Evolutionary conservation across 768 basidiomycete species (phyloP).

Genomic region (Serpula lacrymans): DNA sequence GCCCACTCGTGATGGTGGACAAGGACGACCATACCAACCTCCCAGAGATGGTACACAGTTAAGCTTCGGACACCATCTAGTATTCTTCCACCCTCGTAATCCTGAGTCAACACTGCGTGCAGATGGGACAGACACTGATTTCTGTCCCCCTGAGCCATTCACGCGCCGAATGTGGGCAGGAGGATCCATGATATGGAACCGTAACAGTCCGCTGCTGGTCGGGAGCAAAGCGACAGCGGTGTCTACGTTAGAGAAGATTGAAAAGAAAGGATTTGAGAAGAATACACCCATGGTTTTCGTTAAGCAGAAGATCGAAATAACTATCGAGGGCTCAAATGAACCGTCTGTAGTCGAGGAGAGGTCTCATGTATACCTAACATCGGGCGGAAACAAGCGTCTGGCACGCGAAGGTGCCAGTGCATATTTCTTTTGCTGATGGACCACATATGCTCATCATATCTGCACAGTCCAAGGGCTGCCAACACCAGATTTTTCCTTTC

Average conservation of each 20-base stretch:
- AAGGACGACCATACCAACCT: slow-evolving; percentile 33
- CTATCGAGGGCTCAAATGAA: slow-evolving; percentile 37
- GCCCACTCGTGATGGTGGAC: slow-evolving; percentile 66
- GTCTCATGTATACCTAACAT: slow-evolving; percentile 62
- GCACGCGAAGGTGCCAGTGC: slow-evolving; percentile 53
- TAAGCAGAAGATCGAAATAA: slow-evolving; percentile 57
- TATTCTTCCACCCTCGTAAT: slow-evolving; percentile 67
- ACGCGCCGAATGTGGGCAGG: slow-evolving; percentile 82
- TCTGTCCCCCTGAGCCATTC: slow-evolving; percentile 72
- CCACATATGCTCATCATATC: neutral
- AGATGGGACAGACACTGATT: slow-evolving; percentile 73
- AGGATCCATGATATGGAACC: slow-evolving; percentile 63
- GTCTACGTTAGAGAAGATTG: slow-evolving; percentile 46
- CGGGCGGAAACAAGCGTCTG: slow-evolving; percentile 25
- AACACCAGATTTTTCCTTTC: slow-evolving; percentile 55
- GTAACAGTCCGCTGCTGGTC: slow-evolving; percentile 42
- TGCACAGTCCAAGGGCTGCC: slow-evolving; percentile 50
- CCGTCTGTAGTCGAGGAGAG: slow-evolving; percentile 61
- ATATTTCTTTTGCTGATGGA: neutral
- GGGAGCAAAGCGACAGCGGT: slow-evolving; percentile 50
- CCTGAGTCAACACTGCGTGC: slow-evolving; percentile 52
- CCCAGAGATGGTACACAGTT: slow-evolving; percentile 43
- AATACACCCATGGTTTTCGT: slow-evolving; percentile 77
- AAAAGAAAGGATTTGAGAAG: slow-evolving; percentile 64
- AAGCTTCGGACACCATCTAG: slow-evolving; percentile 65